phyloP scores from a whole-genome alignment of 1,139 yeast species.

The Barnettozyma hawaiiensis region DNA sequence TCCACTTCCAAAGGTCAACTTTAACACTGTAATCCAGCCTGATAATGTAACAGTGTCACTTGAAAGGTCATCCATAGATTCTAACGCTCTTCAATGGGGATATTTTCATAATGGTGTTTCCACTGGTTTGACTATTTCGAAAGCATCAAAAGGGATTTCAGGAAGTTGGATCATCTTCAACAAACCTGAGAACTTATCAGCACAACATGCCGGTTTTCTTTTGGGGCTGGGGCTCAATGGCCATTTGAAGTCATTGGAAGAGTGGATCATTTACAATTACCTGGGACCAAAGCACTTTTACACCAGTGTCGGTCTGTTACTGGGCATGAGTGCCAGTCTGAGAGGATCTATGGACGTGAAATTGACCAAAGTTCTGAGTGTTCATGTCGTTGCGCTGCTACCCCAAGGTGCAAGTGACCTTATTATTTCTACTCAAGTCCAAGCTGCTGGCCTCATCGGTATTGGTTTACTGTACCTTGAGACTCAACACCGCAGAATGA shows the following conservation, averaged over 20 bases:
- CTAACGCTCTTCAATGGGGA: conserved; percentile 68
- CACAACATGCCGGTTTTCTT: conserved; percentile 94
- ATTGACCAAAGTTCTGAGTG: conserved; percentile 84
- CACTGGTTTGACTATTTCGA: conserved; percentile 74
- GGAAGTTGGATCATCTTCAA: conserved; percentile 94
- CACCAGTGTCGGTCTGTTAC: conserved; percentile 78
- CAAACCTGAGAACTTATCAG: conserved; percentile 58
- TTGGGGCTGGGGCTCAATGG: conserved; percentile 91
- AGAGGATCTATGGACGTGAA: conserved; percentile 82
- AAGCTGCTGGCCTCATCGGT: conserved; percentile 88
- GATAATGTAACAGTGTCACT: conserved; percentile 57
- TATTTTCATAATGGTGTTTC: conserved; percentile 90
- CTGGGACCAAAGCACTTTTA: conserved; percentile 84
- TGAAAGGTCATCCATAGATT: conserved; percentile 49
- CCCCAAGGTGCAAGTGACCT: conserved; percentile 91
- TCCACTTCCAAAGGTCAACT: conserved; percentile 71
- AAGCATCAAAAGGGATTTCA: conserved; percentile 62
- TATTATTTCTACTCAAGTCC: conserved; percentile 78
- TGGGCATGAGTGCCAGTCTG: conserved; percentile 92
- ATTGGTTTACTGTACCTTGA: conserved; percentile 78
- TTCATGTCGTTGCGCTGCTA: conserved; percentile 85
- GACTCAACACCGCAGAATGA: conserved; percentile 82
- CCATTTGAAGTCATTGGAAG: conserved; percentile 75
- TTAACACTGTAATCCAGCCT: conserved; percentile 63
- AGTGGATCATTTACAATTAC: conserved; percentile 95